Evolutionary conservation across 441 rosid species (phyloP), one percentile per base, ranked within the genome.

Genomic region (Populus trichocarpa): DNA sequence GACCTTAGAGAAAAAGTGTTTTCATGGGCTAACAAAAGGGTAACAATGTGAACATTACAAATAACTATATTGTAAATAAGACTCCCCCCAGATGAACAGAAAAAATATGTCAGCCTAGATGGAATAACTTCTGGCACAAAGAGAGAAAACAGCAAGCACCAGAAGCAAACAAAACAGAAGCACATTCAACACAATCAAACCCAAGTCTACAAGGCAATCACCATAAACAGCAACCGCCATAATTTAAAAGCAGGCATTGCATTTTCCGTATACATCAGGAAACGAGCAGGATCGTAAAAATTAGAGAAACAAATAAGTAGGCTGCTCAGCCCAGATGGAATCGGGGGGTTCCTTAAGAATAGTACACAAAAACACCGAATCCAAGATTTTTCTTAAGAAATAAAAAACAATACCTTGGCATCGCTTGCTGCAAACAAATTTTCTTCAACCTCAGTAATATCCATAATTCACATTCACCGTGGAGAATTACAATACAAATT

Each of bases 351-450:
- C 23, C 66, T 22, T 9, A 63, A 10, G 66, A 11, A 22, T 22
- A 23, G 28, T 10, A 63, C 70, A 22, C n/a, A 40, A 75, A 84
- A 67, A 59, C 14, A 26, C 35, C 35, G 74, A 75, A 28, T 74
- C 61, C 70, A 69, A 57, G 33, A 65, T 3, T 18, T 38, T 23
- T 63, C 28, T 22, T 4, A 63, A 2, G 6, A 9, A 11, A 22
- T 23, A 4, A 46, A 46, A 14, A 64, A 2, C 30, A 71, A 79
- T 87, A 97, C 99, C 99, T 95, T 95, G 76, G 98, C 97, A 90
- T 97, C 99, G 75, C 90, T 87, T 16, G 90, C 96, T 9, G 97
- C 97, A 81, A 97, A 95, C 46, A 93, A 86, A 82, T 84, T 95
- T 83, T 97, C 99, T 83, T 97, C 99, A 67, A 95, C 93, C 85